These are phyloP conservation scores for Boechera divaricarpa DNA, from an alignment of 345 rosid genomes.

Conservation along the genomic window DNA sequence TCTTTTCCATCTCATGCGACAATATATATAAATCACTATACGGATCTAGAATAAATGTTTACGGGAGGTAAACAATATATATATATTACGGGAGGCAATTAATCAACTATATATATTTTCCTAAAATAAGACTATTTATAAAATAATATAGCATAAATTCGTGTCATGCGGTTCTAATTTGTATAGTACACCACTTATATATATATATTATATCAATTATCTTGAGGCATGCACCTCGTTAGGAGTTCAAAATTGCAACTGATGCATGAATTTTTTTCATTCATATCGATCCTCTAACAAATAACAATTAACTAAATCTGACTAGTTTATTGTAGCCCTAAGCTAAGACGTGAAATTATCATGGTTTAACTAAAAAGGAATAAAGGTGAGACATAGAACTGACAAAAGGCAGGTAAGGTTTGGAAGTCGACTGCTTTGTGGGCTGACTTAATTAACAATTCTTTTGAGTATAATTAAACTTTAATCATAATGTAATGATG, in stretches of 20 bases:
- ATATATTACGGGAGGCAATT: no score
- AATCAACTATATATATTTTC: no score
- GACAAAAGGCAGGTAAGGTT: conserved; percentile 90
- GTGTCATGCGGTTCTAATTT: no score
- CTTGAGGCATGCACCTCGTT: conserved; percentile 18
- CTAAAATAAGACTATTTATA: no score
- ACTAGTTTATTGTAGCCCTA: conserved; percentile 24
- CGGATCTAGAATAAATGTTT: no score
- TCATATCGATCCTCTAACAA: conserved; percentile 13
- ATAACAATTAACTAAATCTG: background rate
- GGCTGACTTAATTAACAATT: conserved; percentile 73
- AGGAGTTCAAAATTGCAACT: conserved; percentile 23
- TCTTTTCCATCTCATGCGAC: conserved; percentile 3
- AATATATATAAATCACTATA: background rate
- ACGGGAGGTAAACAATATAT: no score
- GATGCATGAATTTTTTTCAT: conserved; percentile 1
- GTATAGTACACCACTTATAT: background rate
- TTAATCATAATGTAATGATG: conserved; percentile 98
- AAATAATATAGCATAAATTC: no score
- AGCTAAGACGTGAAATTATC: conserved; percentile 28
- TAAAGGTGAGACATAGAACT: conserved; percentile 64
- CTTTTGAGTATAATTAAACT: conserved; percentile 46
- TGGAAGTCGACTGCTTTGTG: conserved; percentile 77
- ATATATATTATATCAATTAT: no score
- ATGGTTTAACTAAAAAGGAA: conserved; percentile 24